Percentiles rank a stretch among this genome's conserved stretches.
Conservation (phyloP, 1,284 basidiomycete species). For the Papiliotrema laurentii region DNA sequence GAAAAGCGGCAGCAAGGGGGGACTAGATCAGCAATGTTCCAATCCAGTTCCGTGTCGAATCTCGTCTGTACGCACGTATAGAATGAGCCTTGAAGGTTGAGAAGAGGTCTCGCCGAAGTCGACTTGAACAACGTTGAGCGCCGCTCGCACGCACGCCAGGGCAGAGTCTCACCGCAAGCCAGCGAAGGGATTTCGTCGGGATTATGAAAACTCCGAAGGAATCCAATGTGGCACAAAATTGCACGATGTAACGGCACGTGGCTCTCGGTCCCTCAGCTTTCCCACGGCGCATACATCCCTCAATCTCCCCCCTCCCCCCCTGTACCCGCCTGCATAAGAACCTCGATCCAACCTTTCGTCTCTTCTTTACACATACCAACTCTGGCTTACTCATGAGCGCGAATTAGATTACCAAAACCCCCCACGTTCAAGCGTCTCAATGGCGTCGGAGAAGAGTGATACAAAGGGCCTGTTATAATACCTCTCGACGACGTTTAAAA, state of each 20-base stretch:
- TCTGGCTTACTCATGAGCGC: conserved; percentile 24
- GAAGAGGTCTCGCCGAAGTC: conserved; percentile 6
- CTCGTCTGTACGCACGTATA: conserved; percentile 8
- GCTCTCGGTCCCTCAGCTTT: not conserved
- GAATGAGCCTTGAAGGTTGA: conserved; percentile 17
- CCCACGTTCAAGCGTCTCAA: conserved; percentile 20
- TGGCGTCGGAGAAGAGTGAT: conserved; percentile 34
- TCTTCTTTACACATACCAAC: conserved; percentile 19
- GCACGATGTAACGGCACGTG: not conserved
- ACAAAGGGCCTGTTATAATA: conserved; percentile 32
- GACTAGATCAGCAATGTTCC: conserved; percentile 13
- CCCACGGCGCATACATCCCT: not conserved
- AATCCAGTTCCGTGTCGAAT: not conserved
- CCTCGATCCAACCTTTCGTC: conserved; percentile 2
- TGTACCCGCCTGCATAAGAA: not conserved
- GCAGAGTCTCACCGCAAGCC: not conserved
- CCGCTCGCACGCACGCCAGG: not conserved
- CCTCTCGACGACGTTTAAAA: conserved; percentile 10
- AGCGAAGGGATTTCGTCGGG: not conserved
- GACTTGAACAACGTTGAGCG: conserved; percentile 5
- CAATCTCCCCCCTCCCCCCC: not conserved
- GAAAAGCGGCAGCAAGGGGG: not conserved
- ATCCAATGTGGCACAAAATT: conserved; percentile 1
- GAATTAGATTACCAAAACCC: conserved; percentile 1
- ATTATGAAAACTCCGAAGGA: not conserved